phyloP scores from a whole-genome alignment of 306 rosid species.

The Quercus cerris region DNA sequence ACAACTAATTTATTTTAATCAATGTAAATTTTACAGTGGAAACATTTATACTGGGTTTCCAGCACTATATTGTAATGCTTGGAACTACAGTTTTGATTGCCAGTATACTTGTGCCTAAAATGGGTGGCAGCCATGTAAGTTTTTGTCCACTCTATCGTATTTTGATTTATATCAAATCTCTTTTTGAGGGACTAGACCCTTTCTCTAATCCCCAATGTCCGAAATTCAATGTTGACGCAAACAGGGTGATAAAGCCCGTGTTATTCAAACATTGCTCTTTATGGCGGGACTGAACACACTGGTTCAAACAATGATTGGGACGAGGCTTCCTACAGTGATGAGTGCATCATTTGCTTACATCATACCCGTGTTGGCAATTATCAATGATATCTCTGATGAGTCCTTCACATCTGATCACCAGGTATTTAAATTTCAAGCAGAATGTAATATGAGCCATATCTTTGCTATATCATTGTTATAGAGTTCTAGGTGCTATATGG shows the following conservation, averaged over 20 bases:
- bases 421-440: conserved; percentile 36
- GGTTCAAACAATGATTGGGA: conserved; percentile 71
- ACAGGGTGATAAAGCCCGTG: conserved; percentile 90
- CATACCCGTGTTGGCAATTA: conserved; percentile 68
- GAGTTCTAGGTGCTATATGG: not conserved
- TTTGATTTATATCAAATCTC: not conserved
- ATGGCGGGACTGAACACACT: conserved; percentile 84
- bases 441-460: not conserved
- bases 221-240: conserved; percentile 7
- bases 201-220: conserved; percentile 1
- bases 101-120: conserved; percentile 61
- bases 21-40: conserved; percentile 49
- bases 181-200: not conserved
- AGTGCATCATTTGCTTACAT: conserved; percentile 64
- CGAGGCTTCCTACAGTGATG: conserved; percentile 93
- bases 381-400: conserved; percentile 52
- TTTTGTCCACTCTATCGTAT: not conserved
- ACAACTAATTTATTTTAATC: conserved; percentile 12
- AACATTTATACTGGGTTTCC: conserved; percentile 69
- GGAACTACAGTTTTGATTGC: conserved; percentile 84
- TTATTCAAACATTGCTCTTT: conserved; percentile 77
- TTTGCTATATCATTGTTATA: not conserved
- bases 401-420: conserved; percentile 54
- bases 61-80: conserved; percentile 96
- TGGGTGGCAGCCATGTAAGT: conserved; percentile 91